These are phyloP conservation scores for Astrothelium macrocarpum DNA, from an alignment of 495 filamentous ascomycete species.

Conservation along the genomic window DNA sequence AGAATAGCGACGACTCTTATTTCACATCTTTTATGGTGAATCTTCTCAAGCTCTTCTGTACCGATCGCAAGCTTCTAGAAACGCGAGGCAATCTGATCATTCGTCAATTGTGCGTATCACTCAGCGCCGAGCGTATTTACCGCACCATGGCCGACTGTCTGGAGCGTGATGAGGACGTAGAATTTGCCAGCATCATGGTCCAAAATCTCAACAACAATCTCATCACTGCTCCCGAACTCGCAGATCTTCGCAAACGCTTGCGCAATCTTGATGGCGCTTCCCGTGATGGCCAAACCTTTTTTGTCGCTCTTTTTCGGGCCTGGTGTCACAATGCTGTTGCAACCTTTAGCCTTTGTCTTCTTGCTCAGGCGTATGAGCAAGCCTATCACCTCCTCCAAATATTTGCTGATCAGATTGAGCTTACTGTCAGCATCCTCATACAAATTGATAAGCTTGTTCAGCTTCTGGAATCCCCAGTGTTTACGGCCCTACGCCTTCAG, in stretches of 20 bases:
- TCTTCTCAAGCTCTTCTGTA: conserved; percentile 87
- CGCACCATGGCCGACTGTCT: conserved; percentile 92
- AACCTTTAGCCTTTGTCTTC: conserved; percentile 88
- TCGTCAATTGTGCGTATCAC: conserved; percentile 80
- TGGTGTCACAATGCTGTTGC: conserved; percentile 99
- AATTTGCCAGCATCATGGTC: conserved; percentile 99
- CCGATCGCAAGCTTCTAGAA: conserved; percentile 82
- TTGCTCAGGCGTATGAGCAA: conserved; percentile 97
- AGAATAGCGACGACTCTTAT: conserved; percentile 92
- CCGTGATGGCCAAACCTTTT: conserved; percentile 88
- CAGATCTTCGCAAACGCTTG: conserved; percentile 80
- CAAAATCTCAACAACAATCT: conserved; percentile 99
- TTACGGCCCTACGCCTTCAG: conserved; percentile 94
- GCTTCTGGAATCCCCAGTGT: conserved; percentile 92
- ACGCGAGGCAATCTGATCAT: conserved; percentile 94
- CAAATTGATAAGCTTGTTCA: conserved; percentile 99
- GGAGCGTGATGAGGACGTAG: conserved; percentile 94
- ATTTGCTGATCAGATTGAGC: conserved; percentile 86
- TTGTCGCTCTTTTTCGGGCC: conserved; percentile 84
- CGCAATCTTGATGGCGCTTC: conserved; percentile 60
- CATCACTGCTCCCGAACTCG: conserved; percentile 90
- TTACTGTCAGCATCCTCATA: conserved; percentile 97
- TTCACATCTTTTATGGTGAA: conserved; percentile 98
- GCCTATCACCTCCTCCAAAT: conserved; percentile 95
- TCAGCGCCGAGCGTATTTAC: conserved; percentile 93